These are phyloP conservation scores for Colletotrichum coccodes DNA, from an alignment of 2,329 filamentous ascomycete species.

Conservation along the genomic window DNA sequence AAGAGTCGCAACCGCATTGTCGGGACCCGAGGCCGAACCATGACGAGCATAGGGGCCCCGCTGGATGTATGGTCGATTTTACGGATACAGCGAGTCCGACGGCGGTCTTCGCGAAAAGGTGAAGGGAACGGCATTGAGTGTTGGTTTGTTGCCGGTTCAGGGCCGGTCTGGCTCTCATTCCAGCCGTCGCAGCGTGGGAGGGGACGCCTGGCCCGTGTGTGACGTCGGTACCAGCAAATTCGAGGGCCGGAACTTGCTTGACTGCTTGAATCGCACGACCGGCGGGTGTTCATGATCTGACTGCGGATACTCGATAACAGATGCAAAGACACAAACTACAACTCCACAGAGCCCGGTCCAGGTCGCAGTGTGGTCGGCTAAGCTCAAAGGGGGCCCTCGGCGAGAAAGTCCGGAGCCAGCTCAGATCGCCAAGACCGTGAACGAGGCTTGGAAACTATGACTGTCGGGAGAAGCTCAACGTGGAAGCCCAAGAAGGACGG, in stretches of 20 bases:
- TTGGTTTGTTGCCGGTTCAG: not conserved
- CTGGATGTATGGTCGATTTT: constrained; percentile 10
- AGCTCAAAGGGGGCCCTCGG: constrained; percentile 7
- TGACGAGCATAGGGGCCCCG: constrained; percentile 4
- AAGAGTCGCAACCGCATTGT: constrained; percentile 2
- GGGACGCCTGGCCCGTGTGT: not conserved
- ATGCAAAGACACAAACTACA: not conserved
- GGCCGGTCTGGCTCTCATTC: not conserved
- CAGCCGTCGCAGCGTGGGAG: not conserved
- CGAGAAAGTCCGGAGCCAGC: not conserved
- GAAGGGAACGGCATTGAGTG: not conserved
- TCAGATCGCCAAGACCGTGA: constrained; percentile 13
- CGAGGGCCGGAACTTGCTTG: not conserved
- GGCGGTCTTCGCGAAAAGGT: not conserved
- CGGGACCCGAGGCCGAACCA: constrained; percentile 13
- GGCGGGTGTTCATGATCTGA: constrained; percentile 8
- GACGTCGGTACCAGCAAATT: constrained; percentile 21
- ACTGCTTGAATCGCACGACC: not conserved
- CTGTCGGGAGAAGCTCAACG: not conserved
- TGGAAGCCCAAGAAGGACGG: not conserved
- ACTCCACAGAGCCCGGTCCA: not conserved
- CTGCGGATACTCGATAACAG: constrained; percentile 3
- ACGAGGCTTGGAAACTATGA: not conserved
- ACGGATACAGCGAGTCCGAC: not conserved
- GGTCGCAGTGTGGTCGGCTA: not conserved